Evolutionary conservation across 1,284 basidiomycete species (phyloP).

Genomic region (Melampsora americana): DNA sequence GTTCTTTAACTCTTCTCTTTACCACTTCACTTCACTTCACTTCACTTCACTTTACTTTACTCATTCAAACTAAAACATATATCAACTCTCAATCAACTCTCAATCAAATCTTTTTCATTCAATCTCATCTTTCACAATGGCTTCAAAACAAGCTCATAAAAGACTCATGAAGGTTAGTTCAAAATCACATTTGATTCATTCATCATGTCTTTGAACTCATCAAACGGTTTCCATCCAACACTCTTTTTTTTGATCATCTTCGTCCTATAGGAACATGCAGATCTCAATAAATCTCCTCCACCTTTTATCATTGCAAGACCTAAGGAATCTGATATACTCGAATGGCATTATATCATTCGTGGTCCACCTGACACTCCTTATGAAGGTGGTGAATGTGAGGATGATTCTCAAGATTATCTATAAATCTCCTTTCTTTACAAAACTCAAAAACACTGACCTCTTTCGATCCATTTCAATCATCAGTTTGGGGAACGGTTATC

Average conservation of each 20-base stretch:
- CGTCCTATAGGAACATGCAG: conserved; percentile 74
- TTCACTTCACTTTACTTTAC: too few relatives aligned
- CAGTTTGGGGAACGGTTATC: conserved; percentile 62
- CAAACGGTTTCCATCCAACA: conserved; percentile 18
- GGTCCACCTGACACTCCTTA: conserved; percentile 90
- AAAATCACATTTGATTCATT: conserved; percentile 9
- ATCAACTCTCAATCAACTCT: too few relatives aligned
- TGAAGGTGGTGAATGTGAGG: conserved; percentile 89
- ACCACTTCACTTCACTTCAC: too few relatives aligned
- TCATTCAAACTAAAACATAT: too few relatives aligned
- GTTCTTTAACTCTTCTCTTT: too few relatives aligned
- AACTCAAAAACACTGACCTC: too few relatives aligned
- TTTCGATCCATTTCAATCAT: conserved; percentile 17
- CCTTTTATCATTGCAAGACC: conserved; percentile 90
- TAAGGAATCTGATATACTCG: conserved; percentile 89
- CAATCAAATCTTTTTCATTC: too few relatives aligned
- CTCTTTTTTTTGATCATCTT: conserved; percentile 66
- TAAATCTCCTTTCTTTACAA: not conserved
- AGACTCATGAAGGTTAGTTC: conserved; percentile 59
- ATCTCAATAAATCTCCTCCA: conserved; percentile 88
- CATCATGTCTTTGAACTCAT: not conserved
- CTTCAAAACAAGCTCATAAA: conserved; percentile 76
- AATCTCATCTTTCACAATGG: conserved; percentile 58
- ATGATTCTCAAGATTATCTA: too few relatives aligned
- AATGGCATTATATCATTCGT: conserved; percentile 59